A percentile compares a stretch with the other conserved stretches of the same genome.
Evolutionary conservation across 192 early-diverging fungal species (phyloP).

Genomic region (Globomyces pollinis-pini): DNA sequence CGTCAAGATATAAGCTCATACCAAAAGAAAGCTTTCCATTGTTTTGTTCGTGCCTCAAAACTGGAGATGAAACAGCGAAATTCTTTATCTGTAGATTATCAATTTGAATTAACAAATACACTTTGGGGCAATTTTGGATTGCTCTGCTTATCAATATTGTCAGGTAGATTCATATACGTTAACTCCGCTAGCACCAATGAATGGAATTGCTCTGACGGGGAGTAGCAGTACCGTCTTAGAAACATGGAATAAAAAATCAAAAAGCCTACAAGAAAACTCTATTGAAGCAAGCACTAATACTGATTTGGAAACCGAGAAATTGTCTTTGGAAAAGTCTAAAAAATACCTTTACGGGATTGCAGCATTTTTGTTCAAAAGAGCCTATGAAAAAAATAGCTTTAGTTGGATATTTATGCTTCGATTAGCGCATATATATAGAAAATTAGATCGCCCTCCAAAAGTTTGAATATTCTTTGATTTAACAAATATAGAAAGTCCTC

Average conservation of each 20-base stretch:
- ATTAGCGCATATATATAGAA: constrained; percentile 4
- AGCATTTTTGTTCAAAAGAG: constrained; percentile 4
- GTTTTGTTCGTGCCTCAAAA: constrained; percentile 43
- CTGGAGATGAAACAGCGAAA: constrained; percentile 2
- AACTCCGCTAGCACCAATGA: constrained; percentile 6
- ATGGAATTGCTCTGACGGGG: neutral
- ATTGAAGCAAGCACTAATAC: neutral
- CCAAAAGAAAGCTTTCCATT: constrained; percentile 61
- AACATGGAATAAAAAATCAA: constrained; percentile 3
- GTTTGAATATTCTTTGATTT: too few relatives aligned
- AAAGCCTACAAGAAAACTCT: neutral
- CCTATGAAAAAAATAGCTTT: neutral
- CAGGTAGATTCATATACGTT: neutral
- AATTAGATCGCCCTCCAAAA: neutral
- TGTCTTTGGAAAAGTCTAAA: neutral
- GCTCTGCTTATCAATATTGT: constrained; percentile 6
- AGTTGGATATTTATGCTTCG: neutral
- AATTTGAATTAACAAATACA: constrained; percentile 7
- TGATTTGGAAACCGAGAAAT: neutral
- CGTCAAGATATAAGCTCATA: constrained; percentile 43
- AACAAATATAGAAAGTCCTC: too few relatives aligned
- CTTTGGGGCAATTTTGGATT: constrained; percentile 31
- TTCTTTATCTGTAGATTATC: constrained; percentile 4
- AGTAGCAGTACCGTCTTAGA: neutral
- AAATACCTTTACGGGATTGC: neutral